Evolutionary conservation across 2,329 filamentous ascomycete genomes (phyloP), one percentile per base, ranked within the genome.

Genomic region (Colletotrichum spaethianum): DNA sequence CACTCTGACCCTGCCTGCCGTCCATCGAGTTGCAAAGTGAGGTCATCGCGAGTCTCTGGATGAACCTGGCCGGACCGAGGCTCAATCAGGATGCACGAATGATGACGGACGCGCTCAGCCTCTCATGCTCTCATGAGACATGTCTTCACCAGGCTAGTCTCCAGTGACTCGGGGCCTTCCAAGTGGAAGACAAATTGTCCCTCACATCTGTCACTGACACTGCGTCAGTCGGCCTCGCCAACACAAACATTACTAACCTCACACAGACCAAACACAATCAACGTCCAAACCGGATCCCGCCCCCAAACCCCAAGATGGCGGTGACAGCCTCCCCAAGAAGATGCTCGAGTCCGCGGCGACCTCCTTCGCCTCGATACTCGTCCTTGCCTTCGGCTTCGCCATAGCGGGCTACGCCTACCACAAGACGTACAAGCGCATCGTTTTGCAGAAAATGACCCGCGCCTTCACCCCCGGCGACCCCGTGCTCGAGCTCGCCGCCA

Each of bases 381-480:
- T 96, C 20, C 84, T 96, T 40, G 93, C 91, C 76, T 84, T 88
- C 23, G 90, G 89, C 38, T 92, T 92, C 77, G 87, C 85, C 55
- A 77, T 88, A 31, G 93, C 93, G 8, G 94, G 92, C 31, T 96
- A 94, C 80, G 87, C 88, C 59, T 97, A 96, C 79, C 93, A 96
- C 81, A 91, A 89, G 77, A 90, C 89, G 79, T 98, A 99, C 89
- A 99, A 99, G 84, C 88, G 92, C 82, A 84, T 97, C 67, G 94
- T 98, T 36, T 85, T 98, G n/a, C 85, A 91, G 75, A 99, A 99
- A 83, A 98, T 99, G 87, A 90, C 93, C 75, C 93, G 93, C 76
- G 96, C 96, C 31, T 99, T 99, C 82, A 88, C 93, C 70, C 95
- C 95, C 1, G 96, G 96, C 14, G 96, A 99, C 80, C 95, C 95